phyloP scores from a whole-genome alignment of 805 yeast genomes.

The Schwanniomyces pseudopolymorphus region DNA sequence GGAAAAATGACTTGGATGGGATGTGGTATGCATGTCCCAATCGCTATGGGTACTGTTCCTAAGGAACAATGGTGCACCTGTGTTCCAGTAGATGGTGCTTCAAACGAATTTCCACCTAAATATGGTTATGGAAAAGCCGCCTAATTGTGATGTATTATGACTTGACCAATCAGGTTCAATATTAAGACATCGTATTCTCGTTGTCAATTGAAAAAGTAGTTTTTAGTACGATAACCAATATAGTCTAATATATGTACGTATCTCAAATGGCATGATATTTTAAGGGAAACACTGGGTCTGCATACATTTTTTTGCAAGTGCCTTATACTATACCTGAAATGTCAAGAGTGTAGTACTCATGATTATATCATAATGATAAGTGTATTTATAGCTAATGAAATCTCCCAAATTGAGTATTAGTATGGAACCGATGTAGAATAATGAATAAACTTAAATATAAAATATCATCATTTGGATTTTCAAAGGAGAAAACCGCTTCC shows the following conservation, averaged over 20 bases:
- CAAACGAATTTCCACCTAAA: slow-evolving; percentile 27
- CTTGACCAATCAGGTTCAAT: background rate
- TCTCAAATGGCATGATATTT: background rate
- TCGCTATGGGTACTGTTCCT: slow-evolving; percentile 37
- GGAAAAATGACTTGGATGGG: slow-evolving; percentile 40
- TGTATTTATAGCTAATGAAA: background rate
- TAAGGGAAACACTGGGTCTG: background rate
- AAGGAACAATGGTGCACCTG: slow-evolving; percentile 37
- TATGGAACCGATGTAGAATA: too few species aligned
- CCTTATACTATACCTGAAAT: background rate
- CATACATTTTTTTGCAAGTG: background rate
- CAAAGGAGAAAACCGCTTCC: background rate
- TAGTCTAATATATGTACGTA: background rate
- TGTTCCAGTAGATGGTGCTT: slow-evolving; percentile 17
- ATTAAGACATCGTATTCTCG: background rate
- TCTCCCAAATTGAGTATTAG: too few species aligned
- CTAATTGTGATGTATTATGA: background rate
- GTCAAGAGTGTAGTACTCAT: background rate
- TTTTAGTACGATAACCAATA: background rate
- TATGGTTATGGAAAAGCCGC: slow-evolving; percentile 19
- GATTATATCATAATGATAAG: background rate
- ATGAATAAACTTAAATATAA: background rate
- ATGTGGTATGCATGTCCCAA: slow-evolving; percentile 45
- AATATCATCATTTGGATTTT: background rate
- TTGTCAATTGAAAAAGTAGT: background rate